phyloP scores from a whole-genome alignment of 495 filamentous ascomycete genomes.

The Glarea lozoyensis region DNA sequence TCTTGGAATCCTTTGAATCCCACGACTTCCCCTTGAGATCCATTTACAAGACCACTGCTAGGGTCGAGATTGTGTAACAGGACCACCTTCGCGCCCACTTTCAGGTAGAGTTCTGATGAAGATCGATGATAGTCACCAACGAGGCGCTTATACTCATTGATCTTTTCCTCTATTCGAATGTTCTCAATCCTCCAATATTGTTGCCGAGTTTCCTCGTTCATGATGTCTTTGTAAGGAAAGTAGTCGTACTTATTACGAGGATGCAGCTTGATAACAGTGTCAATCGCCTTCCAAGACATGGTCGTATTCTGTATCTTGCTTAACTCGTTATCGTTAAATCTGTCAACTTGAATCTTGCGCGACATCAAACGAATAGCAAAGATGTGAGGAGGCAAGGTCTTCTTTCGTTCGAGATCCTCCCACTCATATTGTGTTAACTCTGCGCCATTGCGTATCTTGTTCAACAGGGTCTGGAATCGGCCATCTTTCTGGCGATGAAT shows the following conservation, averaged over 20 bases:
- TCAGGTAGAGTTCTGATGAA: constrained; percentile 24
- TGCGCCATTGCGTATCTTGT: constrained; percentile 14
- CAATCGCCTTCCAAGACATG: constrained; percentile 8
- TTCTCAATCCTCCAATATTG: no score
- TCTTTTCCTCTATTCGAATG: no score
- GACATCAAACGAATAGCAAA: constrained; percentile 12
- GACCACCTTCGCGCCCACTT: constrained; percentile 35
- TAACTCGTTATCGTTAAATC: constrained; percentile 7
- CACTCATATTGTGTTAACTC: constrained; percentile 8
- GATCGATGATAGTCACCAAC: constrained; percentile 25
- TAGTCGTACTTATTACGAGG: neutral
- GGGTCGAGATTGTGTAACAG: constrained; percentile 34
- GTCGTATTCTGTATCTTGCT: neutral
- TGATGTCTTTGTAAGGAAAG: neutral
- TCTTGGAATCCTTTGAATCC: constrained; percentile 23
- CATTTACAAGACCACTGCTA: constrained; percentile 34
- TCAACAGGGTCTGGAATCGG: constrained; percentile 12
- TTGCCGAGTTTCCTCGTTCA: no score
- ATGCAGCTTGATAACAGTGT: neutral
- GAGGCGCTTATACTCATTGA: no score
- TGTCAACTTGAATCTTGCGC: neutral
- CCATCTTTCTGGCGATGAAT: constrained; percentile 19
- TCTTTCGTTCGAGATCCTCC: constrained; percentile 4
- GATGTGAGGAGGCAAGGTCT: neutral
- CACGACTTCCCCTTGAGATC: constrained; percentile 36